Conservation (phyloP, 2,329 filamentous ascomycete species). For the Ophiocordyceps camponoti-leonardi region DNA sequence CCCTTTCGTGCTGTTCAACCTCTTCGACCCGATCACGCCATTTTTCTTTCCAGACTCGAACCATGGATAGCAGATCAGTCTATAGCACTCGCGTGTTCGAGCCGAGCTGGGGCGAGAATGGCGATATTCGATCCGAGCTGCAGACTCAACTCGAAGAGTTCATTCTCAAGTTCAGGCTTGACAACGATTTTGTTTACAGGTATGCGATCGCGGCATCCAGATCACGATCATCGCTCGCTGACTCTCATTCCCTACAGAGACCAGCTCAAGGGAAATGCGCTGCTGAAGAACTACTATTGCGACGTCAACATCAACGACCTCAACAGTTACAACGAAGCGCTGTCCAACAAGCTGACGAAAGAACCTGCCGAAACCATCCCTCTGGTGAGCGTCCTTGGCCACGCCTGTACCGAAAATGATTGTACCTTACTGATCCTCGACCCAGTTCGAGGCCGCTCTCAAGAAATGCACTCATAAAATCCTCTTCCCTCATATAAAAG, state of each 20-base stretch:
- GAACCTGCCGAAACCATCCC: constrained; percentile 89
- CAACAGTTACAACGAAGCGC: constrained; percentile 89
- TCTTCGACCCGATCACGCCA: neutral
- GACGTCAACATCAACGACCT: constrained; percentile 91
- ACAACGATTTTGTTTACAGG: constrained; percentile 93
- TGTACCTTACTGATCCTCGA: neutral
- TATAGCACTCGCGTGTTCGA: constrained; percentile 73
- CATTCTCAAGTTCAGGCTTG: constrained; percentile 81
- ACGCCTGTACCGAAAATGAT: neutral
- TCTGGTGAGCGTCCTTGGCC: constrained; percentile 37
- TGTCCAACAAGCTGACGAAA: constrained; percentile 75
- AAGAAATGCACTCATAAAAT: constrained; percentile 87
- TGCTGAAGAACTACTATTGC: constrained; percentile 88
- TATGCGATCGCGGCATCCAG: constrained; percentile 18
- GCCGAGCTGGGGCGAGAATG: constrained; percentile 44
- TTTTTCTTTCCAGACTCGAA: neutral
- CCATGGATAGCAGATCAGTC: constrained; percentile 76
- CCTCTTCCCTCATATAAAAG: constrained; percentile 60
- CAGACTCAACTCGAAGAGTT: constrained; percentile 77
- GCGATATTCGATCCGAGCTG: constrained; percentile 54
- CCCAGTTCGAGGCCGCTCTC: constrained; percentile 75
- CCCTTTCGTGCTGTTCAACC: neutral
- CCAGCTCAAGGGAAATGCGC: constrained; percentile 84
- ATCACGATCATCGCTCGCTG: constrained; percentile 1
- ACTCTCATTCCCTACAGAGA: constrained; percentile 41